Percentiles rank a stretch among this genome's conserved stretches.
Conservation (phyloP, 108 stramenopile species). For the Nitzschia putrida region DNA sequence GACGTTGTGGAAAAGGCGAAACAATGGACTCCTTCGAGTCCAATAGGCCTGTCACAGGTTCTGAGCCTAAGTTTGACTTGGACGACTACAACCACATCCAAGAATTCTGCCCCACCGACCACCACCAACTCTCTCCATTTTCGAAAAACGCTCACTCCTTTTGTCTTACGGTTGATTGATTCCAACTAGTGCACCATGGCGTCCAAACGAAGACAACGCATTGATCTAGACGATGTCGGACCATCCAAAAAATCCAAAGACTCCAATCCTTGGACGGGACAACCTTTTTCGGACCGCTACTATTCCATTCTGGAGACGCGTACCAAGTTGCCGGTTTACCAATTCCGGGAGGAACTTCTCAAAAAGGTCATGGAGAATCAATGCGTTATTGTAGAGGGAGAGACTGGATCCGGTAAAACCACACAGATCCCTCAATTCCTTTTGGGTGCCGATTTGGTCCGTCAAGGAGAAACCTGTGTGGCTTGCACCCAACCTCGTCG, state of each 20-base stretch:
- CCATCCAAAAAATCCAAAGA: conserved; percentile 20
- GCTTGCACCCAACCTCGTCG: conserved; percentile 99
- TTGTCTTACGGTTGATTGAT: not conserved
- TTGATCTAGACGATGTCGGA: conserved; percentile 27
- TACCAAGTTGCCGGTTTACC: conserved; percentile 91
- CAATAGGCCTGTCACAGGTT: too few species aligned
- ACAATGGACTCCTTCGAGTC: too few species aligned
- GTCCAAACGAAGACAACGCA: conserved; percentile 24
- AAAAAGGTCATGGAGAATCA: conserved; percentile 89
- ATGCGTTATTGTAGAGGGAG: conserved; percentile 95
- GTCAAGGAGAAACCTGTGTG: conserved; percentile 64
- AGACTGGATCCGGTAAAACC: conserved; percentile 89
- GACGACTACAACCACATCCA: too few species aligned
- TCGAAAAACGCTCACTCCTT: not conserved
- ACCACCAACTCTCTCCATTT: not conserved
- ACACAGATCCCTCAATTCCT: conserved; percentile 95
- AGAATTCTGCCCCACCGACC: not conserved
- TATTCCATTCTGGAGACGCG: conserved; percentile 72
- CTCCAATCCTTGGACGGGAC: conserved; percentile 89
- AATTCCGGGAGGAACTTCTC: conserved; percentile 90
- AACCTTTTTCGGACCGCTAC: conserved; percentile 69
- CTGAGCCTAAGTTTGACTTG: too few species aligned
- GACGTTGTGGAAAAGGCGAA: too few species aligned
- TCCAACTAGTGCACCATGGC: conserved; percentile 12
- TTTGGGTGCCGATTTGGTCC: conserved; percentile 83